phyloP scores from a whole-genome alignment of 2,329 filamentous ascomycete species.

The Aureobasidium sp. region DNA sequence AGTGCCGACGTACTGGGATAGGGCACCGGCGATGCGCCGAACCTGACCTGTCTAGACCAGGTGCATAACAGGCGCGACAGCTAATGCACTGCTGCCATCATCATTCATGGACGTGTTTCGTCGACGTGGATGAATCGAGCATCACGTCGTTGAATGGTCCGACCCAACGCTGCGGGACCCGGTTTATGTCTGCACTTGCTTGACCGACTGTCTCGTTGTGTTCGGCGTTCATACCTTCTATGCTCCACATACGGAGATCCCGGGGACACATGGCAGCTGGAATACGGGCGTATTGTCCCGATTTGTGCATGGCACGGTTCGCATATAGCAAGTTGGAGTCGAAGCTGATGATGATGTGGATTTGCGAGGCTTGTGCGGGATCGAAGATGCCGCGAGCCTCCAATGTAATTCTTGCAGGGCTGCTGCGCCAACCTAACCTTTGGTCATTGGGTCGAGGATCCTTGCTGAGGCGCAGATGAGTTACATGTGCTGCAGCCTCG shows the following conservation, averaged over 20 bases:
- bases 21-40: conserved; percentile 8
- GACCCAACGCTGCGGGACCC: neutral
- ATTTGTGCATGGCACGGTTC: conserved; percentile 3
- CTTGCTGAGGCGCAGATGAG: neutral
- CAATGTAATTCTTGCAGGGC: conserved; percentile 9
- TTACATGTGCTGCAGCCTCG: neutral
- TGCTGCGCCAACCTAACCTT: conserved; percentile 1
- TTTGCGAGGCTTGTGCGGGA: conserved; percentile 10
- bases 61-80: conserved; percentile 9
- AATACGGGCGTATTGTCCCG: conserved; percentile 1
- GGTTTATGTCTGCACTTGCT: neutral
- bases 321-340: neutral
- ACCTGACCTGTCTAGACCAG: conserved; percentile 5
- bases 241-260: neutral
- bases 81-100: conserved; percentile 4
- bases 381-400: neutral
- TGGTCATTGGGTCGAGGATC: conserved; percentile 1
- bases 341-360: conserved; percentile 4
- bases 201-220: conserved; percentile 8
- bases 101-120: neutral
- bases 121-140: neutral
- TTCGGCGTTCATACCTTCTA: neutral
- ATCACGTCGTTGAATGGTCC: neutral
- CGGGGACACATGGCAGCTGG: conserved; percentile 10
- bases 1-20: conserved; percentile 3